A percentile compares a stretch with the other conserved stretches of the same genome.
Evolutionary conservation across 1,284 basidiomycete genomes (phyloP).

Genomic region (Megacollybia platyphylla): DNA sequence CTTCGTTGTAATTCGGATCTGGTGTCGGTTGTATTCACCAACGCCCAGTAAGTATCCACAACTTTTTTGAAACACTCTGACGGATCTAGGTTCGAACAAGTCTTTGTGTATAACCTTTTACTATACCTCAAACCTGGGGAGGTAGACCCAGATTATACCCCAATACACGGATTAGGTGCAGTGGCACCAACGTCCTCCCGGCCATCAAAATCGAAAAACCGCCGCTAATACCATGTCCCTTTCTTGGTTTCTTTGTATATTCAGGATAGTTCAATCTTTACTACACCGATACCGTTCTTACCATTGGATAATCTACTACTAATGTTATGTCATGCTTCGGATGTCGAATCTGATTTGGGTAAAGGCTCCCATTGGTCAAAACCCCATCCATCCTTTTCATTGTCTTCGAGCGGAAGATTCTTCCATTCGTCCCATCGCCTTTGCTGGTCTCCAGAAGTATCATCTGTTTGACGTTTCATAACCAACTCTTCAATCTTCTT

Average conservation of each 20-base stretch:
- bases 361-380: conserved; percentile 26
- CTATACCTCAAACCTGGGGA: conserved; percentile 65
- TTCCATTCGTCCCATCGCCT: conserved; percentile 30
- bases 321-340: background rate
- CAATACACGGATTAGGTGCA: conserved; percentile 65
- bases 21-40: conserved; percentile 79
- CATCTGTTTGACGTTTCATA: background rate
- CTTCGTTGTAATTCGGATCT: conserved; percentile 73
- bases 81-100: conserved; percentile 64
- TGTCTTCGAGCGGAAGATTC: conserved; percentile 13
- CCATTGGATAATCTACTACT: background rate
- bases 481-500: conserved; percentile 24
- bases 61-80: conserved; percentile 1
- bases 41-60: conserved; percentile 55
- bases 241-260: conserved; percentile 2
- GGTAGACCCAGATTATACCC: conserved; percentile 63
- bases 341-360: background rate
- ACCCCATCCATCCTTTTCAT: conserved; percentile 16
- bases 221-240: conserved; percentile 21
- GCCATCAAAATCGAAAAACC: conserved; percentile 32
- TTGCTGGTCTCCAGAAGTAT: conserved; percentile 4
- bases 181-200: conserved; percentile 26
- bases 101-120: conserved; percentile 76
- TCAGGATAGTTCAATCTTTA: conserved; percentile 1
- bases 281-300: background rate